Conservation (phyloP, 2,329 filamentous ascomycete genomes). For the Stagonosporopsis vannaccii region DNA sequence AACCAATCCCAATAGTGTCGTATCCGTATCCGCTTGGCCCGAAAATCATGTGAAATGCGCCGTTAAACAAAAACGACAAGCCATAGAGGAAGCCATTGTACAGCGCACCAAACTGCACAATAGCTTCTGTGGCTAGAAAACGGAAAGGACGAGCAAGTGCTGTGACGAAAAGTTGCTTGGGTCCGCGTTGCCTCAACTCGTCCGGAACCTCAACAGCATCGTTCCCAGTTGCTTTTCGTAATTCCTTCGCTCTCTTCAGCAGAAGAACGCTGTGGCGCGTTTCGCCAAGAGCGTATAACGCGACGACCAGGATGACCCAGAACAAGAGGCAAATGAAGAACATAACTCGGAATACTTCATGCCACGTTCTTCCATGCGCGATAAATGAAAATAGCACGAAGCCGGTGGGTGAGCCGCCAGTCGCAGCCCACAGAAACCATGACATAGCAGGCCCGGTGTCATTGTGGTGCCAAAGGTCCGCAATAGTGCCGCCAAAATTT, state of each 20-base stretch:
- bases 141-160: conserved; percentile 57
- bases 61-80: conserved; percentile 59
- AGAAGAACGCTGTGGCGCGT: conserved; percentile 57
- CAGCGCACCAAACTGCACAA: conserved; percentile 57
- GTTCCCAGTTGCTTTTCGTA: conserved; percentile 38
- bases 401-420: conserved; percentile 55
- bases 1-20: conserved; percentile 49
- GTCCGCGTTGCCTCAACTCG: conserved; percentile 49
- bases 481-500: conserved; percentile 55
- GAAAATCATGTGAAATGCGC: conserved; percentile 59
- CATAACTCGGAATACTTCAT: conserved; percentile 56
- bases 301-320: conserved; percentile 53
- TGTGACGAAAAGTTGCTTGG: conserved; percentile 51
- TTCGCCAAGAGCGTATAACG: conserved; percentile 50
- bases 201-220: conserved; percentile 45
- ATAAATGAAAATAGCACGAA: conserved; percentile 58
- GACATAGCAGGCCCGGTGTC: conserved; percentile 53
- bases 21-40: conserved; percentile 54
- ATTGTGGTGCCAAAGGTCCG: conserved; percentile 54
- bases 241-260: conserved; percentile 39
- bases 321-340: conserved; percentile 55
- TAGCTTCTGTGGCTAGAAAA: conserved; percentile 57
- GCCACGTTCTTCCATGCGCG: conserved; percentile 54
- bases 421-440: conserved; percentile 57
- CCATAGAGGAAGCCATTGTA: conserved; percentile 61